phyloP scores from a whole-genome alignment of 2,329 filamentous ascomycete species.

The Colletotrichum trifolii region DNA sequence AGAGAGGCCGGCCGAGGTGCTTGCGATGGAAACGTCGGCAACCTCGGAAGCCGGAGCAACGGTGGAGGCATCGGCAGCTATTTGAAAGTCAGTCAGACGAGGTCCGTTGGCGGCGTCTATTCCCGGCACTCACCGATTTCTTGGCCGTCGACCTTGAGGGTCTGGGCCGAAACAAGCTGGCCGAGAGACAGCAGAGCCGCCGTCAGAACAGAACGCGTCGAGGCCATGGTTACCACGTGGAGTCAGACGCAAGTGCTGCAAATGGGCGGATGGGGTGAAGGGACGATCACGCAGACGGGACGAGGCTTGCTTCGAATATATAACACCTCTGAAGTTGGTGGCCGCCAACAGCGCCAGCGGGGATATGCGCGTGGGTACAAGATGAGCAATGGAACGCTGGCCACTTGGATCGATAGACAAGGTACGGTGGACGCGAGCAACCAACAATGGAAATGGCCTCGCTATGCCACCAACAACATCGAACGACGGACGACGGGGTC shows the following conservation, averaged over 20 bases:
- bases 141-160: constrained; percentile 41
- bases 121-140: constrained; percentile 38
- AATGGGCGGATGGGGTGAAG: constrained; percentile 11
- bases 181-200: constrained; percentile 31
- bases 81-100: constrained; percentile 9
- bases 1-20: constrained; percentile 23
- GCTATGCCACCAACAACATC: constrained; percentile 21
- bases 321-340: constrained; percentile 11
- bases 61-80: constrained; percentile 39
- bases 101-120: not conserved
- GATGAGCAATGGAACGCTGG: constrained; percentile 29
- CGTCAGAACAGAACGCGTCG: constrained; percentile 27
- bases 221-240: constrained; percentile 33
- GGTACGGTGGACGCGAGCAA: constrained; percentile 9
- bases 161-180: constrained; percentile 39
- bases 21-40: constrained; percentile 15
- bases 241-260: constrained; percentile 18
- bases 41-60: constrained; percentile 39
- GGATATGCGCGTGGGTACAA: constrained; percentile 20
- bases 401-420: not conserved
- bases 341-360: constrained; percentile 11
- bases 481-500: constrained; percentile 19
- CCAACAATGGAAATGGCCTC: constrained; percentile 20
- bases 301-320: constrained; percentile 26
- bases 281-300: constrained; percentile 15